Base-by-base conservation (phyloP, 2,329 filamentous ascomycete genomes). In the Hirsutella minnesotensis region DNA sequence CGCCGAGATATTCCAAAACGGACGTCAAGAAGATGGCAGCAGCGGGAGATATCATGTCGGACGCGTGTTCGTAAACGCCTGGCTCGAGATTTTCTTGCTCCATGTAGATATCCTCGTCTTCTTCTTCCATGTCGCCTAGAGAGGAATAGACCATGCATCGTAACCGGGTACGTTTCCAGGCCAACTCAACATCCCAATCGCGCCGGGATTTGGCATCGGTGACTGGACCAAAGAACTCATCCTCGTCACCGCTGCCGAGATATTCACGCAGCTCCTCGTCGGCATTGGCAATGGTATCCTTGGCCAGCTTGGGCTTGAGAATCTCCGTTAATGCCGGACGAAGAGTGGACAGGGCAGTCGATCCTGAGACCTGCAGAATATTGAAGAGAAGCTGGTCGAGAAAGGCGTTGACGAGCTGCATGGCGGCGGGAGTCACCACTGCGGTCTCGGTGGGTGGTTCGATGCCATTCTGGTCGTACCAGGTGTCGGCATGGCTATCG, bases 131-230 rank as follows among this genome's bases (percentile, higher is more conserved):
- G 57, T 98, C 90, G 37, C 92, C 92, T 7, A 98, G 70, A 9
- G 92, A 89, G 9, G 89, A 96, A 60, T 96, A 96, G 19, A 98
- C 90, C 92, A 98, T 98, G 61, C 92, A 95, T 47, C 92, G 79
- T 54, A 98, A 67, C 43, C 92, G 79, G 0, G 89, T 92, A 51
- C 92, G 77, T 67, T 94, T 95, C 89, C 92, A 98, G 16, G 89
- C 82, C 44, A 89, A 72, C 57, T 95, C 86, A n/a, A 94, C 68
- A 58, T 96, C 88, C 78, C 90, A 96, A 51, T 83, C 78, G 2
- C 71, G 70, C 10, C 66, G 62, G 13, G 49, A 41, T 27, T 69
- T 65, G 37, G 65, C 63, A 20, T 72, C 70, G 37, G 38, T 16
- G n/a, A 75, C 64, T n/a, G 76, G 67, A 13, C 73, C 70, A 5